Conservation (phyloP, 2,329 filamentous ascomycete genomes). For the Simplicillium aogashimaense region DNA sequence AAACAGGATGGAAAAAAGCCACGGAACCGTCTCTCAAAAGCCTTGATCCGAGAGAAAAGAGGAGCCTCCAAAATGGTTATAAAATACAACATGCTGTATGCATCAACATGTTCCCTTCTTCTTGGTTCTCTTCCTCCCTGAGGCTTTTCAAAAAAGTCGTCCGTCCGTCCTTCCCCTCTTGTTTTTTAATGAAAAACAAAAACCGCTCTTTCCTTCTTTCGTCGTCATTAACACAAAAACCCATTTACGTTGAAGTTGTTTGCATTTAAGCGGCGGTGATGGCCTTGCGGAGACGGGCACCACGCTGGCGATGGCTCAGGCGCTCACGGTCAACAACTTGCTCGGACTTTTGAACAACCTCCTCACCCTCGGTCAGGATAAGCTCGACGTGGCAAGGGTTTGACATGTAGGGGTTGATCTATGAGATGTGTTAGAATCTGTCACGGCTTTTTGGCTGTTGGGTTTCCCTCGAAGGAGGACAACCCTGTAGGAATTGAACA, state of each 20-base stretch:
- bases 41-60: slow-evolving; percentile 9
- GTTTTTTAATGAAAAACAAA: background rate
- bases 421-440: slow-evolving; percentile 14
- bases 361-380: slow-evolving; percentile 96
- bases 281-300: slow-evolving; percentile 53
- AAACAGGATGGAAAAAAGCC: slow-evolving; percentile 22
- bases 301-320: slow-evolving; percentile 89
- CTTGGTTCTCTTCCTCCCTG: too few species aligned
- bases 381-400: slow-evolving; percentile 99
- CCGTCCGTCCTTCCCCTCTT: background rate
- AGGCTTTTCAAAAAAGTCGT: too few species aligned
- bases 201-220: background rate
- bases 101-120: too few species aligned
- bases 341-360: slow-evolving; percentile 89
- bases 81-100: too few species aligned
- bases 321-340: slow-evolving; percentile 68
- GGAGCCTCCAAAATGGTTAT: background rate
- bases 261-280: slow-evolving; percentile 52
- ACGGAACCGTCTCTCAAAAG: slow-evolving; percentile 15
- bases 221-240: too few species aligned
- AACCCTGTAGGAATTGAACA: slow-evolving; percentile 30
- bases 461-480: too few species aligned
- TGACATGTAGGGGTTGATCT: slow-evolving; percentile 99
- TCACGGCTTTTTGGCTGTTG: too few species aligned
- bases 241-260: background rate